phyloP scores from a whole-genome alignment of 257 asterid species.

The Plantago major region DNA sequence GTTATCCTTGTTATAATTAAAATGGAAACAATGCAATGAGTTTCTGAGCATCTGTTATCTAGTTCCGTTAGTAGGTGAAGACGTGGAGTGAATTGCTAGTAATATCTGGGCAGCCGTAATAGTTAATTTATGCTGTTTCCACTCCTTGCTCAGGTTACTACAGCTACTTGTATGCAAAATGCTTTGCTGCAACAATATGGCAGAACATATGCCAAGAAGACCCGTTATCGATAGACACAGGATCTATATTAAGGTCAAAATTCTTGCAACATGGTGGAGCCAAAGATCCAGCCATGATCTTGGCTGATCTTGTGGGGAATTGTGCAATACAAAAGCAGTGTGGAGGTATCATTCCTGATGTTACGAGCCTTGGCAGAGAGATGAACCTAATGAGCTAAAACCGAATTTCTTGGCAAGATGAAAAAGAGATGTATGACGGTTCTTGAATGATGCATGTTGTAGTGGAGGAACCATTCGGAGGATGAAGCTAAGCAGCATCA shows the following conservation, averaged over 20 bases:
- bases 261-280: conserved; percentile 93
- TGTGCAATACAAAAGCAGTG: conserved; percentile 31
- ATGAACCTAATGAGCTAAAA: conserved; percentile 38
- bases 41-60: no score
- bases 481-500: no score
- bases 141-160: conserved; percentile 59
- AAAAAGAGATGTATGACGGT: no score
- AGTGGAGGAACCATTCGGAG: no score
- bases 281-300: conserved; percentile 66
- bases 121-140: conserved; percentile 7
- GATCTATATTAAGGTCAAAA: conserved; percentile 68
- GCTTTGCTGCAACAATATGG: conserved; percentile 88
- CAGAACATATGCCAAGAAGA: conserved; percentile 60
- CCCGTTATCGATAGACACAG: conserved; percentile 72
- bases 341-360: conserved; percentile 73
- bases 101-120: neutral
- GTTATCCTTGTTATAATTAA: neutral
- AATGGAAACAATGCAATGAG: neutral
- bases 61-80: conserved; percentile 2
- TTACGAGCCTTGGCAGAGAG: conserved; percentile 60
- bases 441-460: no score
- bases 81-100: neutral
- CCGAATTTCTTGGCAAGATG: neutral
- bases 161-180: conserved; percentile 93
- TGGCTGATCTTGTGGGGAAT: conserved; percentile 66